Conservation (phyloP, 148 eudicot species). For the Diospyros kaki region DNA sequence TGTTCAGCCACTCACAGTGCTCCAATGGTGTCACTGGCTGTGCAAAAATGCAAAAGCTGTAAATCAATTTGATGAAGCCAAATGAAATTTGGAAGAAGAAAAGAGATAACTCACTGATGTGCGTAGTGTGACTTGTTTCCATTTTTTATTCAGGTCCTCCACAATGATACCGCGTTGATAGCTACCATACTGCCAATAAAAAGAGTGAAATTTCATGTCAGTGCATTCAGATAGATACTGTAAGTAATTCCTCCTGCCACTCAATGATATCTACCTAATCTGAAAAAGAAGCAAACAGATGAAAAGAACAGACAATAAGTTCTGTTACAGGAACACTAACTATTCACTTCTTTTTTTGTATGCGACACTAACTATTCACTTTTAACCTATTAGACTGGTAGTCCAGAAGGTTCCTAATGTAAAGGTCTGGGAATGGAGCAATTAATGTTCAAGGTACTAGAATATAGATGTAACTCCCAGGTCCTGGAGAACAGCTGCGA, state of each 20-base stretch:
- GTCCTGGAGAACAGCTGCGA: neutral
- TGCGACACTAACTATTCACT: too few species aligned
- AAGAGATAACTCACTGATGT: slow-evolving; percentile 44
- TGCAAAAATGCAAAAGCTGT: slow-evolving; percentile 10
- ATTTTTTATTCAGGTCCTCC: slow-evolving; percentile 84
- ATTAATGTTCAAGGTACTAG: neutral
- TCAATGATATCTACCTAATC: neutral
- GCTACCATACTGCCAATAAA: slow-evolving; percentile 58
- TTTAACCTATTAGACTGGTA: too few species aligned
- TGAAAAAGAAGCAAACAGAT: neutral
- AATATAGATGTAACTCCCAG: too few species aligned
- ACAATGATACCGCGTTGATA: slow-evolving; percentile 56
- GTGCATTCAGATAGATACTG: neutral
- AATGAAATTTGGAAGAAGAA: slow-evolving; percentile 1
- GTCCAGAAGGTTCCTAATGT: too few species aligned
- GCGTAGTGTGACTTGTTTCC: slow-evolving; percentile 71
- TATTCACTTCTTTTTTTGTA: neutral
- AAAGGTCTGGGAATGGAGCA: neutral
- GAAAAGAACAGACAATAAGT: neutral
- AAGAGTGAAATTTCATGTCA: slow-evolving; percentile 19
- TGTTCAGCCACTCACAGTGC: slow-evolving; percentile 97
- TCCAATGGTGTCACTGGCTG: slow-evolving; percentile 92
- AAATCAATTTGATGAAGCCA: neutral
- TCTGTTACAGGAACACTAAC: neutral
- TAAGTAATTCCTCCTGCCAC: neutral